A percentile compares a stretch with the other conserved stretches of the same genome.
Conservation (phyloP, 2,329 filamentous ascomycete species). For the Monilinia laxa region DNA sequence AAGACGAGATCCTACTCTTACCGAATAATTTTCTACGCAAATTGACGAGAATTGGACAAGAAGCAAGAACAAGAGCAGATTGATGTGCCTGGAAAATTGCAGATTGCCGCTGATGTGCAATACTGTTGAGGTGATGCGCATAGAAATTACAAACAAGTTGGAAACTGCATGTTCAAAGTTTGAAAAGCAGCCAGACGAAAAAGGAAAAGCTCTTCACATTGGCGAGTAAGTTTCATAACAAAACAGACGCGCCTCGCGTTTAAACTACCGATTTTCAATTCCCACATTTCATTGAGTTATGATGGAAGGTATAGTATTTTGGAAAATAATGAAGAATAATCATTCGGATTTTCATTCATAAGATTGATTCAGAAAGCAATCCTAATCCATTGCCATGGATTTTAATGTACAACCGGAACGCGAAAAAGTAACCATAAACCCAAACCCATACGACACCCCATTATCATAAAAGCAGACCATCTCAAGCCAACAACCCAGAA, state of each 20-base stretch:
- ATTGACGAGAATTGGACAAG: background rate
- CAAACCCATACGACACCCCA: slow-evolving; percentile 72
- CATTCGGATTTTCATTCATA: slow-evolving; percentile 38
- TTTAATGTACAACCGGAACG: slow-evolving; percentile 70
- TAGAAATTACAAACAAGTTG: background rate
- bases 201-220: background rate
- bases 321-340: slow-evolving; percentile 21
- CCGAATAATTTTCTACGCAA: background rate
- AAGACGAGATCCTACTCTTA: background rate
- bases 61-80: background rate
- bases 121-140: background rate
- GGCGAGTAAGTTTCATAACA: slow-evolving; percentile 9
- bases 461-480: slow-evolving; percentile 64
- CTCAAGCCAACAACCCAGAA: slow-evolving; percentile 55
- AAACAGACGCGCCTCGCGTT: slow-evolving; percentile 10
- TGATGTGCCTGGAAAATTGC: too few species aligned
- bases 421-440: slow-evolving; percentile 67
- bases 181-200: background rate
- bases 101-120: background rate
- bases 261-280: background rate
- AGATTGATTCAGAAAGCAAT: slow-evolving; percentile 42
- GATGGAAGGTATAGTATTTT: background rate
- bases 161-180: background rate
- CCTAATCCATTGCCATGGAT: slow-evolving; percentile 55
- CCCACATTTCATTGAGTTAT: background rate